phyloP scores from a whole-genome alignment of 148 eudicot genomes.

The Amaranthus palmeri region DNA sequence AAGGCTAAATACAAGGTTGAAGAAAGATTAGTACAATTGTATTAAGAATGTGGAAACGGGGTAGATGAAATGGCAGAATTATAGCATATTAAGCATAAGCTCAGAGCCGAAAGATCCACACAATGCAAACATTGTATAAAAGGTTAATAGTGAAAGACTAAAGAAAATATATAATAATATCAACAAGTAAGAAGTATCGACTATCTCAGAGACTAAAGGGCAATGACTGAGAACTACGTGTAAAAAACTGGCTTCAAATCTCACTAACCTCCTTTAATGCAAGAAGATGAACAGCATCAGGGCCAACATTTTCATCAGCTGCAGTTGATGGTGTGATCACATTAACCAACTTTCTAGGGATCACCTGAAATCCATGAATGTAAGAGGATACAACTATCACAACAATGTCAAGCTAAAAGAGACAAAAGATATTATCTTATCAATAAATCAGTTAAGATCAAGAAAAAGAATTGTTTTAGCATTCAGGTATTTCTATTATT shows the following conservation, averaged over 20 bases:
- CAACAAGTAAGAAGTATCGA: no score
- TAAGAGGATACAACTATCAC: constrained; percentile 11
- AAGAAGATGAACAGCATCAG: constrained; percentile 98
- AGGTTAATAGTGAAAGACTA: no score
- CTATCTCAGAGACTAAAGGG: no score
- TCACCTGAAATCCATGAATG: constrained; percentile 54
- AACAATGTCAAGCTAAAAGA: not conserved
- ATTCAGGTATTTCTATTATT: not conserved
- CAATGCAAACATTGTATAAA: no score
- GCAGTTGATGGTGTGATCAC: constrained; percentile 84
- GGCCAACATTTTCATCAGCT: constrained; percentile 73
- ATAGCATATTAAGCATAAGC: no score
- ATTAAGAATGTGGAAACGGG: no score
- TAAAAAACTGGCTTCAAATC: not conserved
- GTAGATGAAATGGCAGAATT: no score
- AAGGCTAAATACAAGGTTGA: no score
- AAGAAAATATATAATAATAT: no score
- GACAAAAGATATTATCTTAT: not conserved
- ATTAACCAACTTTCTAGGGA: constrained; percentile 75
- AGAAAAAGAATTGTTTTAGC: not conserved
- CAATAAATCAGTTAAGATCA: not conserved
- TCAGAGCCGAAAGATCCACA: no score
- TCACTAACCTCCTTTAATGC: constrained; percentile 76
- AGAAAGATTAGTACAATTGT: no score
- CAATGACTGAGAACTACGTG: no score